Conservation (phyloP, 1,284 basidiomycete genomes). For the Ganoderma multipileum region DNA sequence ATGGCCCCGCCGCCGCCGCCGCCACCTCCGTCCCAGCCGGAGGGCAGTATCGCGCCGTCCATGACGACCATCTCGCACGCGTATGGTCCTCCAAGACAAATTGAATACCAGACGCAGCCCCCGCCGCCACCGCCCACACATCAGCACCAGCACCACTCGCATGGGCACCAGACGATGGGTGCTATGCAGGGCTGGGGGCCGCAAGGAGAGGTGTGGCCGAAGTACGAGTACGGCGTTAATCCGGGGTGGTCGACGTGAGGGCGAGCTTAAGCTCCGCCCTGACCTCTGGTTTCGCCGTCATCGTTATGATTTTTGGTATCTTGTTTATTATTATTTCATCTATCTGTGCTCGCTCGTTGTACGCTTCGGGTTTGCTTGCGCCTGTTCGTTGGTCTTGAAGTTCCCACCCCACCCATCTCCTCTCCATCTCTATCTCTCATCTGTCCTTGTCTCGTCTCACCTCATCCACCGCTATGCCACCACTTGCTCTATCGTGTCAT, state of each 20-base stretch:
- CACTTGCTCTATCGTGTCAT: neutral
- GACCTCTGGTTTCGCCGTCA: neutral
- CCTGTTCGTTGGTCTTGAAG: neutral
- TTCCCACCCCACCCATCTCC: neutral
- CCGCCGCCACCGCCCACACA: conserved; percentile 8
- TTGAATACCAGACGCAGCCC: conserved; percentile 25
- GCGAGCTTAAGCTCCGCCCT: conserved; percentile 3
- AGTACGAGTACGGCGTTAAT: conserved; percentile 24
- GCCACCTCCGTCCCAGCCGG: neutral
- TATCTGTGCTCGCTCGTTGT: conserved; percentile 10
- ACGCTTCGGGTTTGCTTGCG: conserved; percentile 1
- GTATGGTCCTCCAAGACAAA: conserved; percentile 12
- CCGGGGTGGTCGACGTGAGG: conserved; percentile 7
- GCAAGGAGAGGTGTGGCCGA: conserved; percentile 25
- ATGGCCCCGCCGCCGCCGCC: conserved; percentile 11
- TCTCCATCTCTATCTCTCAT: neutral
- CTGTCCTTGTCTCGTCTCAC: neutral
- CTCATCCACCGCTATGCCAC: neutral
- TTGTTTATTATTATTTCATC: conserved; percentile 17
- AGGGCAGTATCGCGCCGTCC: conserved; percentile 17
- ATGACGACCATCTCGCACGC: conserved; percentile 23
- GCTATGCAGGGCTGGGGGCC: conserved; percentile 24
- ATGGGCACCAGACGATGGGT: conserved; percentile 16
- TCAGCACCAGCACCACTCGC: conserved; percentile 16
- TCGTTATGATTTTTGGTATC: neutral